A percentile compares a stretch with the other conserved stretches of the same genome.
phyloP scores from a whole-genome alignment of 192 early-diverging fungal species.

The Entophlyctis luteolus region DNA sequence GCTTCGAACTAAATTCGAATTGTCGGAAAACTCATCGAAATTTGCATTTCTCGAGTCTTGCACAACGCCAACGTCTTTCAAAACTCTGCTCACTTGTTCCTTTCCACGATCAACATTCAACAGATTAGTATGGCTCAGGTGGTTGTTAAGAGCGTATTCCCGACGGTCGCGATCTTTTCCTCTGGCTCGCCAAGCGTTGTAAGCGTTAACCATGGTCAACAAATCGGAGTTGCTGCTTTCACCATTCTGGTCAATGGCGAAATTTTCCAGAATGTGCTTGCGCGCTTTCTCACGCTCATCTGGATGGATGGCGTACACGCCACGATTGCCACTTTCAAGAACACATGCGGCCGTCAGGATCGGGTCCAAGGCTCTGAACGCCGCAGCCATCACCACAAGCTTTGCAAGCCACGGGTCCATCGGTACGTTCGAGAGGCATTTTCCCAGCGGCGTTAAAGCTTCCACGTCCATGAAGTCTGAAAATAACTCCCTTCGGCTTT shows the following conservation, averaged over 20 bases:
- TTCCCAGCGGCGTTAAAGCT: conserved; percentile 60
- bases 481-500: not conserved
- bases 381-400: conserved; percentile 65
- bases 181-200: conserved; percentile 33
- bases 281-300: conserved; percentile 38
- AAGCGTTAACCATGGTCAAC: conserved; percentile 36
- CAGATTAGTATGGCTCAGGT: conserved; percentile 29
- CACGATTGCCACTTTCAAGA: conserved; percentile 47
- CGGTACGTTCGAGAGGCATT: conserved; percentile 55
- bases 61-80: conserved; percentile 37
- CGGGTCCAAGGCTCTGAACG: conserved; percentile 70
- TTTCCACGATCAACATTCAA: conserved; percentile 36
- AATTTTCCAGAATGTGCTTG: conserved; percentile 29
- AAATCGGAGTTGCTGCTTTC: conserved; percentile 37
- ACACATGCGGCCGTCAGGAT: conserved; percentile 62
- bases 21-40: not conserved
- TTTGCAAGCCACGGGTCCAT: conserved; percentile 70
- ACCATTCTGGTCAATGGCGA: conserved; percentile 13
- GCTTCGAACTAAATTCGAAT: conserved; percentile 32
- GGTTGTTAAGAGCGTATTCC: conserved; percentile 34
- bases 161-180: not conserved
- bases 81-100: conserved; percentile 33
- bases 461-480: conserved; percentile 28
- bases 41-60: not conserved
- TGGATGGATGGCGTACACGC: conserved; percentile 46